phyloP scores from a whole-genome alignment of 805 yeast species.

The Ogataea nakhonphanomensis region DNA sequence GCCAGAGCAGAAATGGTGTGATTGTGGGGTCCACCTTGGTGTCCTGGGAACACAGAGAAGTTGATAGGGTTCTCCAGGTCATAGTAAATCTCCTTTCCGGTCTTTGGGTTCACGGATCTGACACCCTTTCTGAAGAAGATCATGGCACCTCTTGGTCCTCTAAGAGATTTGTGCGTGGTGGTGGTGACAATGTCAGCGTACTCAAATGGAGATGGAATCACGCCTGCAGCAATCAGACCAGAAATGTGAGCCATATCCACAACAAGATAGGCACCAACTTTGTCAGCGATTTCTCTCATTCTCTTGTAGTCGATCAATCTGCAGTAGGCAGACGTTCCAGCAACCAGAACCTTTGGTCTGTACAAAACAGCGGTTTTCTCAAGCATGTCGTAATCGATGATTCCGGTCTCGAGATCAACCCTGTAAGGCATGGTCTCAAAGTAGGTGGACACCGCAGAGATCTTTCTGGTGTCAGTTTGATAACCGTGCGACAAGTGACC shows the following conservation, averaged over 20 bases:
- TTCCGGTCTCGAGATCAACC: slow-evolving; percentile 85
- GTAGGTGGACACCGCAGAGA: slow-evolving; percentile 92
- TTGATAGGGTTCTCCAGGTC: slow-evolving; percentile 94
- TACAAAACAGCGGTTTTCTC: slow-evolving; percentile 86
- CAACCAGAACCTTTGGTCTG: slow-evolving; percentile 95
- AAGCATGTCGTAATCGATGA: slow-evolving; percentile 93
- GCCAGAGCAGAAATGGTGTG: slow-evolving; percentile 98
- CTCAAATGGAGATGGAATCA: slow-evolving; percentile 93
- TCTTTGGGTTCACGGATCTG: slow-evolving; percentile 78
- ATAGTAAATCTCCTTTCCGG: slow-evolving; percentile 86
- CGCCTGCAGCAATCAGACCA: slow-evolving; percentile 94
- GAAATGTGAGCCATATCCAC: slow-evolving; percentile 99
- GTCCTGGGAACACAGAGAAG: slow-evolving; percentile 99
- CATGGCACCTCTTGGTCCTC: slow-evolving; percentile 99
- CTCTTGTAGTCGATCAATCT: slow-evolving; percentile 94
- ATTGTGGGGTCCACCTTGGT: slow-evolving; percentile 99
- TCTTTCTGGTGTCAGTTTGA: slow-evolving; percentile 90
- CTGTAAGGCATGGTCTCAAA: slow-evolving; percentile 99
- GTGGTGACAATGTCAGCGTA: slow-evolving; percentile 97
- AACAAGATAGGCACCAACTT: slow-evolving; percentile 93
- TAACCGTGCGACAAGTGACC: slow-evolving; percentile 99
- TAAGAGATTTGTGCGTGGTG: slow-evolving; percentile 95
- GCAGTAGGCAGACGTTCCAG: slow-evolving; percentile 98
- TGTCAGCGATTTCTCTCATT: slow-evolving; percentile 95
- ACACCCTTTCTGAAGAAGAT: slow-evolving; percentile 97